Conservation (phyloP, 768 basidiomycete genomes). For the Mycena galopus region DNA sequence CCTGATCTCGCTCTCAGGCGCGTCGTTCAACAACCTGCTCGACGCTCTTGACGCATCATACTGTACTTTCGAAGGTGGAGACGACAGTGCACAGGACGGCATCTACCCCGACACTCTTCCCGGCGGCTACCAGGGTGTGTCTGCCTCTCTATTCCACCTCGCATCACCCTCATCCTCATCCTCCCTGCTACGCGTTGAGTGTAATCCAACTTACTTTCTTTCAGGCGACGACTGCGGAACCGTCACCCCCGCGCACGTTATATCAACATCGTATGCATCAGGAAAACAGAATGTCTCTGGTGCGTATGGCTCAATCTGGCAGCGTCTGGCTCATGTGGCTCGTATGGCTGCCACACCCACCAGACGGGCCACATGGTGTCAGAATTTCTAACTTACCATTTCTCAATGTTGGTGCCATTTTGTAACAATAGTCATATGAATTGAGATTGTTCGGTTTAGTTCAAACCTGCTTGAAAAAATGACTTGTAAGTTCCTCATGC, state of each 20-base stretch:
- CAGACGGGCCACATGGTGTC: too few relatives aligned
- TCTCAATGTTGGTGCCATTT: too few relatives aligned
- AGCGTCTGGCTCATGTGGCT: too few relatives aligned
- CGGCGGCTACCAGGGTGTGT: conserved; percentile 50
- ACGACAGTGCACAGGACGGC: conserved; percentile 53
- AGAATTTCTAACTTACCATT: too few relatives aligned
- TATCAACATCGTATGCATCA: conserved; percentile 60
- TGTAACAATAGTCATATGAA: too few relatives aligned
- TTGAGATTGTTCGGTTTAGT: too few relatives aligned
- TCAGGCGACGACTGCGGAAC: conserved; percentile 52
- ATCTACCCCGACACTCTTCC: conserved; percentile 47
- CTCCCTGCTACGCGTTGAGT: background rate
- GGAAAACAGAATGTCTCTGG: too few relatives aligned
- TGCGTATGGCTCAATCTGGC: too few relatives aligned
- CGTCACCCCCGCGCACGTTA: conserved; percentile 55
- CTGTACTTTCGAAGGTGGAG: conserved; percentile 59
- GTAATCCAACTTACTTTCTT: background rate
- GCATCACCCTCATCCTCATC: background rate
- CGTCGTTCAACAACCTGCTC: conserved; percentile 62
- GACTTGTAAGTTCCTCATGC: too few relatives aligned
- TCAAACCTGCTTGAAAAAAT: too few relatives aligned
- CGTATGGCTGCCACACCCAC: too few relatives aligned
- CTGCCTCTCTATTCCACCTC: background rate
- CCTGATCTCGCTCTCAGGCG: conserved; percentile 47
- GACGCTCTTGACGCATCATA: conserved; percentile 62